Evolutionary conservation across 495 filamentous ascomycete species (phyloP).

Genomic region (Hyphodiscus hymeniophilus): DNA sequence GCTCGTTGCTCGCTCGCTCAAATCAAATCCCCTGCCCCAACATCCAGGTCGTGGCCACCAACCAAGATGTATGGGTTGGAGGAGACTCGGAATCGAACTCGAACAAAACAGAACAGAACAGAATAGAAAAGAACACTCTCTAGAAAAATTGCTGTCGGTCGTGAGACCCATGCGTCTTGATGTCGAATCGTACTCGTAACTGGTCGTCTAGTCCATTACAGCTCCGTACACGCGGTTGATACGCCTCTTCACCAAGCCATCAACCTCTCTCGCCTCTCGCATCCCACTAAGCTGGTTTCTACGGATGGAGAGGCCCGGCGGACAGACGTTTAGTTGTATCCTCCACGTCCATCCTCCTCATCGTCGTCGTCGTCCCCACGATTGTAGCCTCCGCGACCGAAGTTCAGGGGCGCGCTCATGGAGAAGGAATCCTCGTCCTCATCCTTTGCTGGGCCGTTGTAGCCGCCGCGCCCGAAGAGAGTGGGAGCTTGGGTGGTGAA

Average conservation of each 20-base stretch:
- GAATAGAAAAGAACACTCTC: neutral
- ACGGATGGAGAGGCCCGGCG: neutral
- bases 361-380: slow-evolving; percentile 18
- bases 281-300: neutral
- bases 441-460: slow-evolving; percentile 29
- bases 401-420: slow-evolving; percentile 3
- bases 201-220: neutral
- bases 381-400: slow-evolving; percentile 25
- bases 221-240: too few relatives aligned
- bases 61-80: too few relatives aligned
- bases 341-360: slow-evolving; percentile 28
- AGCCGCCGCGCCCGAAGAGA: slow-evolving; percentile 28
- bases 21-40: neutral
- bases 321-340: slow-evolving; percentile 39
- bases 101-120: too few relatives aligned
- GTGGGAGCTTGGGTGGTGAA: neutral
- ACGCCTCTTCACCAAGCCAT: neutral
- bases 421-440: slow-evolving; percentile 24
- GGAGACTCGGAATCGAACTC: too few relatives aligned
- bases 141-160: neutral
- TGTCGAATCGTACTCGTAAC: neutral
- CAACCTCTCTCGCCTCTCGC: neutral
- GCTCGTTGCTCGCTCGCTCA: neutral
- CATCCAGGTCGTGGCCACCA: neutral
- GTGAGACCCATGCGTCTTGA: neutral